Evolutionary conservation across 768 basidiomycete genomes (phyloP).

Genomic region (Suillus ampliporus): DNA sequence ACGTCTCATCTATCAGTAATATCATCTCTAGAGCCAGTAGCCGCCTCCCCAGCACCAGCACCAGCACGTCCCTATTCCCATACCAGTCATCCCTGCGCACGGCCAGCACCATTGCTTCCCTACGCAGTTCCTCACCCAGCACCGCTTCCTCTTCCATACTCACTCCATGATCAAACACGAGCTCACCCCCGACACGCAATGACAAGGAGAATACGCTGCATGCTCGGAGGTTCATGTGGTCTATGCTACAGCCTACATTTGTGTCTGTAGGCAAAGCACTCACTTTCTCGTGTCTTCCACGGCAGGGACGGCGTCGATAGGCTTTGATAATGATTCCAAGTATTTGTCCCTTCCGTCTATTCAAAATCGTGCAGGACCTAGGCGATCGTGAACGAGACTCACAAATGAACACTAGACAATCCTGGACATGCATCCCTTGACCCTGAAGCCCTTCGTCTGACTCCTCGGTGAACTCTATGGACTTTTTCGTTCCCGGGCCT

Average conservation of each 20-base stretch:
- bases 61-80: slow-evolving; percentile 16
- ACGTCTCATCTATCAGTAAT: slow-evolving; percentile 65
- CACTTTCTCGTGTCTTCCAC: slow-evolving; percentile 13
- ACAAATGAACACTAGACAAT: too few species aligned
- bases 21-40: slow-evolving; percentile 47
- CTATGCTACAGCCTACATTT: slow-evolving; percentile 34
- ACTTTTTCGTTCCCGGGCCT: too few species aligned
- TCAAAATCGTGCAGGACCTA: too few species aligned
- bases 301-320: slow-evolving; percentile 12
- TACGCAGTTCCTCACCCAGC: slow-evolving; percentile 17
- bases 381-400: too few species aligned
- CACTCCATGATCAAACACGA: slow-evolving; percentile 18
- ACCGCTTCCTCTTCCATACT: slow-evolving; percentile 7
- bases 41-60: slow-evolving; percentile 31
- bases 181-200: slow-evolving; percentile 31
- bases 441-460: too few species aligned
- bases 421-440: too few species aligned
- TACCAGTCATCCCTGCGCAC: slow-evolving; percentile 19
- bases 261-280: slow-evolving; percentile 13
- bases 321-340: slow-evolving; percentile 49
- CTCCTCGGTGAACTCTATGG: too few species aligned
- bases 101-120: slow-evolving; percentile 18
- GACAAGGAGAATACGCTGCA: slow-evolving; percentile 33
- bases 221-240: slow-evolving; percentile 26
- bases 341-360: too few species aligned